A percentile compares a stretch with the other conserved stretches of the same genome.
Conservation (phyloP, 257 asterid species). For the Nicotiana undulata region DNA sequence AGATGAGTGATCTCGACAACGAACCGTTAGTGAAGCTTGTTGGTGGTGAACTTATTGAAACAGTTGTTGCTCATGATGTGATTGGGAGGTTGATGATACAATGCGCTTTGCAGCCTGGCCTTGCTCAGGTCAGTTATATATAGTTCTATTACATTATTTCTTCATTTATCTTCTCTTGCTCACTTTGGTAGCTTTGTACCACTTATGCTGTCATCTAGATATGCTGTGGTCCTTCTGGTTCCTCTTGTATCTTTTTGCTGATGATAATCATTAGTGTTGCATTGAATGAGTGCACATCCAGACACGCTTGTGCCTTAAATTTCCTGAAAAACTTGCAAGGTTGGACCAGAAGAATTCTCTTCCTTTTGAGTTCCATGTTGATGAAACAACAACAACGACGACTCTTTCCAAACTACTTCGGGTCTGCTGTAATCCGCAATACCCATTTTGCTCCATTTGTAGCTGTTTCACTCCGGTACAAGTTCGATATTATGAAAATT, state of each 20-base stretch:
- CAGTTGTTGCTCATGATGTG: slow-evolving; percentile 98
- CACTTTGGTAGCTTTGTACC: background rate
- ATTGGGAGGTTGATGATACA: slow-evolving; percentile 97
- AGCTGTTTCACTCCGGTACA: background rate
- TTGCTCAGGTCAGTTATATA: slow-evolving; percentile 72
- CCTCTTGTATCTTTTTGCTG: background rate
- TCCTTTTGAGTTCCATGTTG: background rate
- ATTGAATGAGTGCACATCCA: background rate
- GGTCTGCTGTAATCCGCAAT: background rate
- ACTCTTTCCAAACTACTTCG: background rate
- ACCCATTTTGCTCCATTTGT: background rate
- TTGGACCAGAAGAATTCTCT: background rate
- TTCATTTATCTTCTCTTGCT: background rate
- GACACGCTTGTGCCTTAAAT: background rate
- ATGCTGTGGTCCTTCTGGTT: background rate
- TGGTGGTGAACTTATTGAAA: slow-evolving; percentile 93
- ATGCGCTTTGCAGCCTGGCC: slow-evolving; percentile 99
- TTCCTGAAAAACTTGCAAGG: background rate
- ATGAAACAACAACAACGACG: background rate
- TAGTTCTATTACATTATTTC: slow-evolving; percentile 4
- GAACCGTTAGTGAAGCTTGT: slow-evolving; percentile 98
- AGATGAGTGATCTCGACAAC: slow-evolving; percentile 97
- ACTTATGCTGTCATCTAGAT: background rate
- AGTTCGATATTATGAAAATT: background rate
- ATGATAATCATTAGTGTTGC: background rate